Evolutionary conservation across 1,284 basidiomycete genomes (phyloP), one percentile per base, ranked within the genome.

Genomic region (Ustilago lituana): DNA sequence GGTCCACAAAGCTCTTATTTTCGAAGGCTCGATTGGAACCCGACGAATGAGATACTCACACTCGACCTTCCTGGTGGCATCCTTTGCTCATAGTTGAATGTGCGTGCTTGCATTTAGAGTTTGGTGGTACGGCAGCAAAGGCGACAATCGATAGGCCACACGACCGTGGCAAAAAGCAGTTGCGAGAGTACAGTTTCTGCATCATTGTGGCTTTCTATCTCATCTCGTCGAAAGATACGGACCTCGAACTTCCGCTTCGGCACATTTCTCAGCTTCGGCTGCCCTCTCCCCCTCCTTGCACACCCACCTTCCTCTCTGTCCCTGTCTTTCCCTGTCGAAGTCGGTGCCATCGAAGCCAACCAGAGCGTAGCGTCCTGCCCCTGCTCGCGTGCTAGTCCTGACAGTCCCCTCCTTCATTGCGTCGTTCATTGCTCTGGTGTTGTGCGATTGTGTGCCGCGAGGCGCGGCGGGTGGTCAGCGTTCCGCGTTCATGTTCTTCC

Each of bases 231-330:
- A n/a, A 7, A 6, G 23, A 27, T 10, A 26, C 46, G 46, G 46
- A 48, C 33, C 17, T 48, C 17, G 24, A 48, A 27, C 20, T 19
- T 33, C 46, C 46, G 46, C 35, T 38, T 48, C 33, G 33, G 45
- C 45, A 24, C 26, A 3, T 22, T 5, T 26, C 22, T 14, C 26
- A 12, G 17, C 29, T 12, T 33, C 31, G 43, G 45, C 14, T 47
- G 45, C 19, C 15, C 32, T 31, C 3, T 17, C 41, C n/a, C 33
- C 33, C 12, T 35, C 12, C 33, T 15, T n/a, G 10, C 15, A 10
- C 9, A 12, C n/a, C 7, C 33, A 12, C 15, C n/a, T 15, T 35
- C 15, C 15, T 35, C 33, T 35, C 15, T 1, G 11, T n/a, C 6
- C 19, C 24, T 4, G 23, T 40, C 9, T 14, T 14, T 22, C 8